Evolutionary conservation across 2,329 filamentous ascomycete genomes (phyloP).

Genomic region (Hypoxylon sp.): DNA sequence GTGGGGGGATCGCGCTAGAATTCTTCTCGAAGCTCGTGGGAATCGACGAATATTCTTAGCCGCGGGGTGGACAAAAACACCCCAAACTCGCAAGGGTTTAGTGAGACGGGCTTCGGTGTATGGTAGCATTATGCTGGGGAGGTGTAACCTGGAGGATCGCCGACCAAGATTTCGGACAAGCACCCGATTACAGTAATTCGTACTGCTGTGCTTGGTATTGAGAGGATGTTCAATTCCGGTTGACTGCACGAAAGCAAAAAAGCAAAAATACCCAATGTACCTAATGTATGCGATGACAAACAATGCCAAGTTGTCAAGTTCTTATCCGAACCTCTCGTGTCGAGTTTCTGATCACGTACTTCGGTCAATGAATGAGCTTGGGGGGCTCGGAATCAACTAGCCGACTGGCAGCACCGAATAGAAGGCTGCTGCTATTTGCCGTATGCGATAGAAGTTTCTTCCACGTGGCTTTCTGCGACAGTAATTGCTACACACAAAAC

Average conservation of each 20-base stretch:
- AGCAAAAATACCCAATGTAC: background rate
- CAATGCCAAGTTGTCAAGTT: background rate
- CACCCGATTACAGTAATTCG: constrained; percentile 29
- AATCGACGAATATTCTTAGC: constrained; percentile 40
- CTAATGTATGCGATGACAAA: too few relatives aligned
- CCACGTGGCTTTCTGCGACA: constrained; percentile 14
- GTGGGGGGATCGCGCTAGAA: constrained; percentile 52
- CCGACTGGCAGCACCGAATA: background rate
- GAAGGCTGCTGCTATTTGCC: constrained; percentile 7
- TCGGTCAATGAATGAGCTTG: background rate
- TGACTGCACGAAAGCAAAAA: background rate
- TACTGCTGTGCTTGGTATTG: background rate
- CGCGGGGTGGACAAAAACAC: constrained; percentile 39
- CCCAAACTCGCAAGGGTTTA: constrained; percentile 26
- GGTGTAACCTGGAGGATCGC: constrained; percentile 28
- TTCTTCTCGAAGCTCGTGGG: constrained; percentile 55
- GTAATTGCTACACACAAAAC: constrained; percentile 1
- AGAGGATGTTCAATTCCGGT: background rate
- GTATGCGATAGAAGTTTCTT: constrained; percentile 12
- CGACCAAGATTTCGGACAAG: constrained; percentile 25
- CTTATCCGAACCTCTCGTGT: background rate
- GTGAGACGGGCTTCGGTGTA: constrained; percentile 25
- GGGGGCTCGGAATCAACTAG: background rate
- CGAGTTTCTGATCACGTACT: background rate
- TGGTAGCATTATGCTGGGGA: constrained; percentile 31